Percentiles rank a stretch among this genome's conserved stretches.
These are phyloP conservation scores for Diplodia sapinea DNA, from an alignment of 2,329 filamentous ascomycete species.

Conservation along the genomic window DNA sequence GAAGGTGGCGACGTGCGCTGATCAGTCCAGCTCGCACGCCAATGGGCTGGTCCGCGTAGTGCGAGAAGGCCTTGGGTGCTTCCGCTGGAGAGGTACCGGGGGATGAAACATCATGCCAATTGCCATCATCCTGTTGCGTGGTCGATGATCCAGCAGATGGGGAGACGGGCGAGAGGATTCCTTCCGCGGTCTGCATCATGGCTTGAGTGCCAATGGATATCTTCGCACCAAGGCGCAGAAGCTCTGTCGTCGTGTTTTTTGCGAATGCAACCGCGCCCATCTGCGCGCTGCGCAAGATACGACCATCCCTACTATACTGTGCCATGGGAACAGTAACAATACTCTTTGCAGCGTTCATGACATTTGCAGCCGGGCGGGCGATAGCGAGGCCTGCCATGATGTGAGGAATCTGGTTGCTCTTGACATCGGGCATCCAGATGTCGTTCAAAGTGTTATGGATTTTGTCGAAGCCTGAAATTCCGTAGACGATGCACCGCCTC, in stretches of 20 bases:
- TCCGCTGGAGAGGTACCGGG: conserved; percentile 54
- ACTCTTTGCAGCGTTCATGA: conserved; percentile 84
- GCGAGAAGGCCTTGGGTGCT: conserved; percentile 78
- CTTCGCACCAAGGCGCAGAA: conserved; percentile 94
- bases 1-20: conserved; percentile 80
- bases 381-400: conserved; percentile 88
- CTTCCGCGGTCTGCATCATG: conserved; percentile 87
- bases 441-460: conserved; percentile 90
- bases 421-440: conserved; percentile 95
- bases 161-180: conserved; percentile 62
- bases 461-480: conserved; percentile 86
- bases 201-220: conserved; percentile 93
- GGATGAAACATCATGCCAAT: conserved; percentile 64
- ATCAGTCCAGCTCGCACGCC: conserved; percentile 85
- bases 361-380: conserved; percentile 88
- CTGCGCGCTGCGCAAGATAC: conserved; percentile 86
- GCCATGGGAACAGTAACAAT: conserved; percentile 87
- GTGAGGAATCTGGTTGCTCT: conserved; percentile 82
- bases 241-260: conserved; percentile 88
- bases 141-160: conserved; percentile 29
- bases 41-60: conserved; percentile 93
- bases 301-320: conserved; percentile 93
- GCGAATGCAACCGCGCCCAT: conserved; percentile 91
- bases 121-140: conserved; percentile 36
- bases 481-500: conserved; percentile 89